Conservation (phyloP, 1,139 yeast species). For the Protomyces pachydermus region DNA sequence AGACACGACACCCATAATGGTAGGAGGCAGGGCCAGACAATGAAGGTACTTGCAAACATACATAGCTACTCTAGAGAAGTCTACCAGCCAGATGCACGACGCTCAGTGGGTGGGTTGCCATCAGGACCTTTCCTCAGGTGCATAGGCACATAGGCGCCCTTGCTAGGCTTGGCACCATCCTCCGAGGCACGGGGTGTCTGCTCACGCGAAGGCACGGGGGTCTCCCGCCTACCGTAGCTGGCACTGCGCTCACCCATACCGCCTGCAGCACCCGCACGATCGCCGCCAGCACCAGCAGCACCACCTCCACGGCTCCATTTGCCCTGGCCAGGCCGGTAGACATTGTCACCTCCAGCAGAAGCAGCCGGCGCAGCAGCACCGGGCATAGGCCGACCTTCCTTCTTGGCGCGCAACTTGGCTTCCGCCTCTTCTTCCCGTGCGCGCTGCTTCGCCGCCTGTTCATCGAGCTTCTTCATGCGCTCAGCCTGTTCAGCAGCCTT, state of each 20-base stretch:
- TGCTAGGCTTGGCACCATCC: not conserved
- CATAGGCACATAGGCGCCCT: constrained; percentile 18
- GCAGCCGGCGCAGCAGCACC: not conserved
- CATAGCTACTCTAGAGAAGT: not conserved
- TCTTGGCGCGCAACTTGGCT: constrained; percentile 14
- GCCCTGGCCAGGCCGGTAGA: constrained; percentile 24
- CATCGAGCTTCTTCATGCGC: constrained; percentile 28
- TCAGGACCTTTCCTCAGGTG: constrained; percentile 20
- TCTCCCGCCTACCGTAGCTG: not conserved
- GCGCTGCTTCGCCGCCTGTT: constrained; percentile 23
- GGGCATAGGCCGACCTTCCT: constrained; percentile 11
- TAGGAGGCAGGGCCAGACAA: no score
- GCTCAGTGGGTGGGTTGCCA: constrained; percentile 7
- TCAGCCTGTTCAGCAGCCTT: constrained; percentile 5
- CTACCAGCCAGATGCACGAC: constrained; percentile 20
- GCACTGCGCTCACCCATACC: not conserved
- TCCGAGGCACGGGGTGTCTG: not conserved
- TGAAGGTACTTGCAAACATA: not conserved
- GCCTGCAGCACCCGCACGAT: not conserved
- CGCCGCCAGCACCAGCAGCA: not conserved
- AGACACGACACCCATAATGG: no score
- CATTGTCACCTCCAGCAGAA: not conserved
- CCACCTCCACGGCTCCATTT: constrained; percentile 9
- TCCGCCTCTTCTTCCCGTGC: constrained; percentile 27
- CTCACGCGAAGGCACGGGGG: not conserved